Percentiles rank a stretch among this genome's conserved stretches.
Evolutionary conservation across 495 filamentous ascomycete species (phyloP).

Genomic region (Talaromyces liani): DNA sequence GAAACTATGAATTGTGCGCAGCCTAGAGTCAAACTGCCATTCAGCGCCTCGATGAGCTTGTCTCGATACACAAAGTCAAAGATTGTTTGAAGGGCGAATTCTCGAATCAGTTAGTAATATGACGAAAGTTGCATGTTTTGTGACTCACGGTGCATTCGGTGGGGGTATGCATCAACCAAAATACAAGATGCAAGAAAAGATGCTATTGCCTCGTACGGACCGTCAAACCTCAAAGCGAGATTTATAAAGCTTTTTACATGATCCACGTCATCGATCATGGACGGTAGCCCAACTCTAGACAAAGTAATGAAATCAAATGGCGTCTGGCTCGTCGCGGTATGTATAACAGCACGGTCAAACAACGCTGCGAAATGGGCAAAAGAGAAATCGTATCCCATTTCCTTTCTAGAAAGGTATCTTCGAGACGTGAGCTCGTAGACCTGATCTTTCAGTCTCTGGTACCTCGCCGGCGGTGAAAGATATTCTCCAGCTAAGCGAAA

Average conservation of each 20-base stretch:
- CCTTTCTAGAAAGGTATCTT: background rate
- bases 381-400: constrained; percentile 13
- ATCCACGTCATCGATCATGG: constrained; percentile 12
- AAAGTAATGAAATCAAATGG: constrained; percentile 18
- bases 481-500: constrained; percentile 14
- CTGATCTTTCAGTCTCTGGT: constrained; percentile 12
- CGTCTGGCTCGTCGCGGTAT: constrained; percentile 10
- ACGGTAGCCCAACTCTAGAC: constrained; percentile 9
- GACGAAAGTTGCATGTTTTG: too few species aligned
- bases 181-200: constrained; percentile 21
- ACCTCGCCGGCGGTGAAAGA: constrained; percentile 11
- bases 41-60: constrained; percentile 12
- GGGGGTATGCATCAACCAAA: constrained; percentile 21
- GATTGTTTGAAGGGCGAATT: constrained; percentile 10
- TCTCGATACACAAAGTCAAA: constrained; percentile 13
- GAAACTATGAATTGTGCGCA: constrained; percentile 10
- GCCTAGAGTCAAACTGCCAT: constrained; percentile 8
- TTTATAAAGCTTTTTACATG: constrained; percentile 16
- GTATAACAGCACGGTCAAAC: constrained; percentile 14
- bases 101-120: background rate
- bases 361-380: constrained; percentile 17
- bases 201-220: constrained; percentile 12
- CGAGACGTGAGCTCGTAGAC: background rate
- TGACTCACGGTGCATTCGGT: constrained; percentile 21
- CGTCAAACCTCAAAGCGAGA: constrained; percentile 5